Evolutionary conservation across 306 rosid genomes (phyloP).

Genomic region (Nissolia schottii): DNA sequence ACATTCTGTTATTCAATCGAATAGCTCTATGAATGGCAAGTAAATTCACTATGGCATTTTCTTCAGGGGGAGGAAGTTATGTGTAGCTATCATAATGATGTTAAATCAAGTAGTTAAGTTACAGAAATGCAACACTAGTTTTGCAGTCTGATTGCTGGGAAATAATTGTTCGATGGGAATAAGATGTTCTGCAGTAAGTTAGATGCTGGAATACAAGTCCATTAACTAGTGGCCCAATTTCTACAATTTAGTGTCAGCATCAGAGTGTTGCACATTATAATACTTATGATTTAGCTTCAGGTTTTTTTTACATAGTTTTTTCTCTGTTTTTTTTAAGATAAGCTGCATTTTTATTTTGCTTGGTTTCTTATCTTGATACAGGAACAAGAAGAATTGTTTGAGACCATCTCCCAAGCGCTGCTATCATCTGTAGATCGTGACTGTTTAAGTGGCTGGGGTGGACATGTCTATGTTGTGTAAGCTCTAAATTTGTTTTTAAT

Average conservation of each 20-base stretch:
- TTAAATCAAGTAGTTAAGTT: not conserved
- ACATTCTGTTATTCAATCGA: not conserved
- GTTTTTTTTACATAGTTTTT: not conserved
- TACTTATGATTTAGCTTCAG: not conserved
- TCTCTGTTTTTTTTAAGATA: not conserved
- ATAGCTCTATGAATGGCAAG: not conserved
- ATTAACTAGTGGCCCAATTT: not conserved
- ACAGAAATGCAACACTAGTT: not conserved
- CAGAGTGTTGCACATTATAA: not conserved
- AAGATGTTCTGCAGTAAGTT: not conserved
- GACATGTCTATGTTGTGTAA: slow-evolving; percentile 95
- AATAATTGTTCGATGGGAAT: not conserved
- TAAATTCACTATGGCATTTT: not conserved
- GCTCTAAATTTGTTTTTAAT: slow-evolving; percentile 22
- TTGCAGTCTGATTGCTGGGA: not conserved
- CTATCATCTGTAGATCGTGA: slow-evolving; percentile 96
- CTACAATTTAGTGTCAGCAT: not conserved
- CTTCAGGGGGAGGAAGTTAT: not conserved
- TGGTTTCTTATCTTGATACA: slow-evolving; percentile 35
- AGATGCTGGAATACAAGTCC: not conserved
- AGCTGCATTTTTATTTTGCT: not conserved
- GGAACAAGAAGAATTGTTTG: slow-evolving; percentile 96
- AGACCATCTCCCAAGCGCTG: slow-evolving; percentile 92
- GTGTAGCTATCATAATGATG: not conserved
- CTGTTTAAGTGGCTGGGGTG: slow-evolving; percentile 99